Base-by-base conservation (phyloP, 371 early-diverging fungal species). In the Mortierella sp. region DNA sequence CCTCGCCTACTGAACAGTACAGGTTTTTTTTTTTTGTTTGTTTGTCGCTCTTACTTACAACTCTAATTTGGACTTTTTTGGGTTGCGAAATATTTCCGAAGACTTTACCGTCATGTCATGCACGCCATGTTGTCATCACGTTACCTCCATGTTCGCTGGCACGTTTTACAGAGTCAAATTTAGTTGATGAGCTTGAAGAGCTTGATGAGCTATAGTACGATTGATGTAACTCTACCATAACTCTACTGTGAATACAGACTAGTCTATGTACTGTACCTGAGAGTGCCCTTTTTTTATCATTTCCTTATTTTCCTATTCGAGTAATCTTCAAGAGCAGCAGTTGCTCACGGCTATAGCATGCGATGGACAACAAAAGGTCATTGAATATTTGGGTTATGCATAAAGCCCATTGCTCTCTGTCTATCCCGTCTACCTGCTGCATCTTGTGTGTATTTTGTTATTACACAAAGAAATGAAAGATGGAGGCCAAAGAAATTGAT, bases 41-140 rank as follows among this genome's bases (percentile, higher is more conserved):
- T 35, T 35, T 35, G 3, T 35, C 35, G 3, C 35, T 35, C 35
- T 35, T 43, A 11, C 14, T 43, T 43, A 11, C 43, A 64, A 49
- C 64, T 32, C 52, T 11, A 47, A 22, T 47, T 47, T 20, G 28
- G 2, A 28, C 62, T 40, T 63, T 12, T 43, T 47, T 47, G n/a
- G 16, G 32, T 32, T 32, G 26, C 26, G 20, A 58, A 58, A 58
- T 58, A 58, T 58, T 58, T 58, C 58, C 58, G 43, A 39, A 24
- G 35, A 35, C 6, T 16, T 40, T 62, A 18, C 24, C 62, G 26
- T 39, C 62, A 43, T 22, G 43, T 35, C 52, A 49, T 6, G 28
- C 26, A 11, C 47, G 45, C 32, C 65, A 64, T 64, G 39, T 64
- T 51, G 54, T 37, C 22, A 54, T 32, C 65, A 64, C 54, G 65